phyloP scores from a whole-genome alignment of 768 basidiomycete species.

The Peribolospora kevripleyi region DNA sequence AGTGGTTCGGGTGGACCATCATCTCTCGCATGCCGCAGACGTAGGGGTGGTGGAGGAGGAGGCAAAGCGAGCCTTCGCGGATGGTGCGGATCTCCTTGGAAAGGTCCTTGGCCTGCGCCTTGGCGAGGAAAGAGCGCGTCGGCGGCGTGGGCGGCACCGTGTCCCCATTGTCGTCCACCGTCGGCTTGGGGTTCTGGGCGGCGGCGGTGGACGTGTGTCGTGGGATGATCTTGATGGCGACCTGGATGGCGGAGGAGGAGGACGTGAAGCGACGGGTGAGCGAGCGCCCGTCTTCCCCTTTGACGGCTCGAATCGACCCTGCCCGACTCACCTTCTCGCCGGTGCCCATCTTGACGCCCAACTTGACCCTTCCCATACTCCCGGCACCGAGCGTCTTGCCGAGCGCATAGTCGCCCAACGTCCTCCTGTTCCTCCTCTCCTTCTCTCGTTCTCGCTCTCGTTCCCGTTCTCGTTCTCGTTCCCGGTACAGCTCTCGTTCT shows the following conservation, averaged over 20 bases:
- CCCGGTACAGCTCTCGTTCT: background rate
- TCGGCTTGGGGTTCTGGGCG: slow-evolving; percentile 17
- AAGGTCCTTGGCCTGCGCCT: slow-evolving; percentile 62
- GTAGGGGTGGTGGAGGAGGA: slow-evolving; percentile 93
- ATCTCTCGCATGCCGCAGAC: slow-evolving; percentile 99
- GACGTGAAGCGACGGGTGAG: background rate
- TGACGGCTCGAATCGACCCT: background rate
- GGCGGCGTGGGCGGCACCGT: slow-evolving; percentile 15
- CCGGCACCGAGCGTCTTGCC: slow-evolving; percentile 93
- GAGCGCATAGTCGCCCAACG: slow-evolving; percentile 82
- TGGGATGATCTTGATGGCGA: slow-evolving; percentile 97
- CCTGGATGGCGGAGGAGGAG: slow-evolving; percentile 25
- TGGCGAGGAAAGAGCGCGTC: slow-evolving; percentile 36
- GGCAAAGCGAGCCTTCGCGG: slow-evolving; percentile 79
- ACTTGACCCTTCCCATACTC: slow-evolving; percentile 97
- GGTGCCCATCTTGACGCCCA: slow-evolving; percentile 64
- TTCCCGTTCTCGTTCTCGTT: background rate
- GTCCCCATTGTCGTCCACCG: slow-evolving; percentile 11
- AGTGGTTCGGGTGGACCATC: slow-evolving; percentile 90
- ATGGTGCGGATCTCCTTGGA: slow-evolving; percentile 91
- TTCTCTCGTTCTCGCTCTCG: background rate
- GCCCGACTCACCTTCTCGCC: slow-evolving; percentile 58
- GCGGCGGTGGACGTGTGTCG: slow-evolving; percentile 42
- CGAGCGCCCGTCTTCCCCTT: background rate
- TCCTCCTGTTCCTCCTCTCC: slow-evolving; percentile 20